phyloP scores from a whole-genome alignment of 495 filamentous ascomycete species.

The Penicillium cataractarum region DNA sequence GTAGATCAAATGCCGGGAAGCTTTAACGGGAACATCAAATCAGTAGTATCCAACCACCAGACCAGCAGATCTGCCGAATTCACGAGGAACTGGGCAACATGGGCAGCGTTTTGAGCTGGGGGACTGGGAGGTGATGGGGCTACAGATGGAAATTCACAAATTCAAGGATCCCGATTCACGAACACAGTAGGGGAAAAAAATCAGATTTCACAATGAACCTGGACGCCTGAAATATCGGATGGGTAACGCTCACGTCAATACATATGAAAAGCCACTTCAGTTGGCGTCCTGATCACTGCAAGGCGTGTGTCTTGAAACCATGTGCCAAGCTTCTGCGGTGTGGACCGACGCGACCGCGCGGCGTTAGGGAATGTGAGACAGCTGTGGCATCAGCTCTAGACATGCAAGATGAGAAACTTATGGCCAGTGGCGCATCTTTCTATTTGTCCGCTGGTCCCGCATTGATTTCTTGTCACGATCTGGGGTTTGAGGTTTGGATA shows the following conservation, averaged over 20 bases:
- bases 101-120: too few species aligned
- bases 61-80: too few species aligned
- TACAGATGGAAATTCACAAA: too few species aligned
- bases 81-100: too few species aligned
- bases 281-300: neutral
- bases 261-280: neutral
- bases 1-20: too few species aligned
- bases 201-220: too few species aligned
- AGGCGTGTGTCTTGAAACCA: neutral
- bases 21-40: too few species aligned
- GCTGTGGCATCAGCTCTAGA: neutral
- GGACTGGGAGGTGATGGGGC: too few species aligned
- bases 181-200: too few species aligned
- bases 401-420: neutral
- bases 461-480: neutral
- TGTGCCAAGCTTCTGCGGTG: slow-evolving; percentile 10
- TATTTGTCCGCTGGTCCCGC: neutral
- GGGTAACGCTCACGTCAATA: neutral
- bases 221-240: too few species aligned
- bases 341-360: neutral
- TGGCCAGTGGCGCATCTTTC: neutral
- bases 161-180: too few species aligned
- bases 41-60: too few species aligned
- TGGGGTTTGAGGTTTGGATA: neutral
- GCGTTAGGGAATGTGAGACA: neutral